Conservation (phyloP, 2,329 filamentous ascomycete species). For the Colletotrichum euphorbiae region DNA sequence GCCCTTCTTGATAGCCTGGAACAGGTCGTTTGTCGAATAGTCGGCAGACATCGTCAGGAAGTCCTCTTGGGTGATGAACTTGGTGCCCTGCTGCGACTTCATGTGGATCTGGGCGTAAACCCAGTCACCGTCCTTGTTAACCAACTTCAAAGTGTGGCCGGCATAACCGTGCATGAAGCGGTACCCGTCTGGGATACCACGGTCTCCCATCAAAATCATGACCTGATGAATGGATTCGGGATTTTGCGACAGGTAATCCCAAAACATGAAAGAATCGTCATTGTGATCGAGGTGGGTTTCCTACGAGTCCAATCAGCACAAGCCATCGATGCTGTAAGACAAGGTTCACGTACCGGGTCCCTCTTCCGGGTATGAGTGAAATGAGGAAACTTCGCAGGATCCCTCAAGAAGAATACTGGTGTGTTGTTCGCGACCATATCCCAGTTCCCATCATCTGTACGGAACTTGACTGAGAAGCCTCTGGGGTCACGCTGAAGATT, state of each 20-base stretch:
- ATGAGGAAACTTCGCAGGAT: constrained; percentile 60
- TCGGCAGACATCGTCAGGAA: constrained; percentile 60
- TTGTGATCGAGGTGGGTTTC: constrained; percentile 46
- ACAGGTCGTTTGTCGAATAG: constrained; percentile 52
- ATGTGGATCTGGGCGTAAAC: constrained; percentile 64
- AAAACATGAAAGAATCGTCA: constrained; percentile 54
- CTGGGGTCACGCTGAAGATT: constrained; percentile 76
- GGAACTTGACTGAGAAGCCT: constrained; percentile 62
- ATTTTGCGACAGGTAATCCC: constrained; percentile 51
- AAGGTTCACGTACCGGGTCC: constrained; percentile 47
- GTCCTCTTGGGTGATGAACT: constrained; percentile 56
- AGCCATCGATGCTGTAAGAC: not conserved
- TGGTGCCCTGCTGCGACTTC: constrained; percentile 58
- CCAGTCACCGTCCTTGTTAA: constrained; percentile 57
- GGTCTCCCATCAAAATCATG: constrained; percentile 63
- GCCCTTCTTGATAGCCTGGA: constrained; percentile 55
- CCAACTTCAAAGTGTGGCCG: constrained; percentile 62
- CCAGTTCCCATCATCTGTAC: constrained; percentile 45
- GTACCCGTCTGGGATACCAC: constrained; percentile 60
- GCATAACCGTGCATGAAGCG: constrained; percentile 59
- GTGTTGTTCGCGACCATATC: constrained; percentile 58
- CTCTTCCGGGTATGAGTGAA: constrained; percentile 59
- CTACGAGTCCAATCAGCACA: not conserved
- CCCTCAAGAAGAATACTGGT: constrained; percentile 60
- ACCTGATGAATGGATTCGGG: constrained; percentile 62